A percentile compares a stretch with the other conserved stretches of the same genome.
phyloP scores from a whole-genome alignment of 352 stramenopile genomes.

The Pythium brachiatum region DNA sequence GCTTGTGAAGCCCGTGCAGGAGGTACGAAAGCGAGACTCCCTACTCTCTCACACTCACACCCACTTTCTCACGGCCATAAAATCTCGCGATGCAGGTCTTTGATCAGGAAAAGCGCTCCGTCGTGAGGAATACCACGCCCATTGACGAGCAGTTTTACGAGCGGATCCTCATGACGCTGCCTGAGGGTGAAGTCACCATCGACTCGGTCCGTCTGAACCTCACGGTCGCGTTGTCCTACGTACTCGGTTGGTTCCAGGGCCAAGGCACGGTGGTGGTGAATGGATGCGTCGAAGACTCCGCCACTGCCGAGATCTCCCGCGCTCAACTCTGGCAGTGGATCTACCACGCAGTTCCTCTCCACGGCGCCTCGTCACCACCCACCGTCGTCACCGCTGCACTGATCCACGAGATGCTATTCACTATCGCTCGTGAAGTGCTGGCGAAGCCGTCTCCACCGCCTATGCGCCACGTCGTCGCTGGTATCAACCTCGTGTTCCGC shows the following conservation, averaged over 20 bases:
- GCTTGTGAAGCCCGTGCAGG: constrained; percentile 71
- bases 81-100: background rate
- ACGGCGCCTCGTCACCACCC: constrained; percentile 8
- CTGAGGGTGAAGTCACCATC: constrained; percentile 65
- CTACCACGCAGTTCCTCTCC: constrained; percentile 49
- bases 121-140: background rate
- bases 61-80: too few species aligned
- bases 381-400: constrained; percentile 41
- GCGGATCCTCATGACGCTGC: constrained; percentile 50
- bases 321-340: constrained; percentile 91
- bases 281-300: constrained; percentile 93
- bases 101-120: background rate
- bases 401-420: constrained; percentile 44
- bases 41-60: too few species aligned
- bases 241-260: constrained; percentile 89
- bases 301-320: constrained; percentile 93
- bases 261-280: constrained; percentile 90
- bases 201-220: constrained; percentile 84
- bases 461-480: constrained; percentile 41
- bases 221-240: constrained; percentile 88
- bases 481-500: constrained; percentile 52
- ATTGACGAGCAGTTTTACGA: constrained; percentile 37
- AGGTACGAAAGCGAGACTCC: constrained; percentile 17
- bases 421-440: constrained; percentile 33
- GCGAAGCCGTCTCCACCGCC: constrained; percentile 16